Percentiles rank a stretch among this genome's conserved stretches.
phyloP scores from a whole-genome alignment of 1,284 basidiomycete species.

The Takashimella tepidaria region DNA sequence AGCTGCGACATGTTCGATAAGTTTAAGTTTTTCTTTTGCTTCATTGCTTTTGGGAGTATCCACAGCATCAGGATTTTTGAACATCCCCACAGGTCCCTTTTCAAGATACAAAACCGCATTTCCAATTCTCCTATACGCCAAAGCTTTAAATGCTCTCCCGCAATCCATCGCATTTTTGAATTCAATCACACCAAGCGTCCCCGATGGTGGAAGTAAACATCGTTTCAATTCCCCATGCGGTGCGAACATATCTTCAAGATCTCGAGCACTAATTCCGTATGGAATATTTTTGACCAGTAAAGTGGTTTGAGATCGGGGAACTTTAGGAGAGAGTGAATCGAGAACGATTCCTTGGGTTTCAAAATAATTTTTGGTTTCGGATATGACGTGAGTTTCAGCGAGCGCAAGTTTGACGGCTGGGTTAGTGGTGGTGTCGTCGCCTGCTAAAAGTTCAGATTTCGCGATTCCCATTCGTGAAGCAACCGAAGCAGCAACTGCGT shows the following conservation, averaged over 20 bases:
- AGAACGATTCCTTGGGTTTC: conserved; percentile 57
- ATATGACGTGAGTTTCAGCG: conserved; percentile 92
- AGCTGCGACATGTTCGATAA: conserved; percentile 26
- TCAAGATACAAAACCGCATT: conserved; percentile 89
- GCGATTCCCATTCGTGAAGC: conserved; percentile 73
- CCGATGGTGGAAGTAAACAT: conserved; percentile 83
- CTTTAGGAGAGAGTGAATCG: conserved; percentile 50
- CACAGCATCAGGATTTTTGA: conserved; percentile 43
- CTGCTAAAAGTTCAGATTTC: conserved; percentile 72
- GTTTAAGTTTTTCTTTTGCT: conserved; percentile 48
- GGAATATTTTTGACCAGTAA: conserved; percentile 97
- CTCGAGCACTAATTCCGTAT: conserved; percentile 72
- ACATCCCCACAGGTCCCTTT: conserved; percentile 81
- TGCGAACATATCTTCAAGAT: conserved; percentile 73
- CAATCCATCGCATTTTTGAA: conserved; percentile 69
- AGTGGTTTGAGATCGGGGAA: conserved; percentile 65
- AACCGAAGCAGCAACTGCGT: conserved; percentile 78
- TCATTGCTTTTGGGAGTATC: conserved; percentile 29
- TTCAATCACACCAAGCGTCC: conserved; percentile 90
- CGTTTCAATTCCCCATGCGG: conserved; percentile 69
- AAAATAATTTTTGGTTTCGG: conserved; percentile 87
- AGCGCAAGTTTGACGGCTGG: conserved; percentile 86
- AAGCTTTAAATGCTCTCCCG: conserved; percentile 66
- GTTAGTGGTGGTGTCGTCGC: conserved; percentile 49
- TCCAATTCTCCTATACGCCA: conserved; percentile 83